Conservation (phyloP, 1,284 basidiomycete genomes). For the Pseudozyma tsukubaensis region DNA sequence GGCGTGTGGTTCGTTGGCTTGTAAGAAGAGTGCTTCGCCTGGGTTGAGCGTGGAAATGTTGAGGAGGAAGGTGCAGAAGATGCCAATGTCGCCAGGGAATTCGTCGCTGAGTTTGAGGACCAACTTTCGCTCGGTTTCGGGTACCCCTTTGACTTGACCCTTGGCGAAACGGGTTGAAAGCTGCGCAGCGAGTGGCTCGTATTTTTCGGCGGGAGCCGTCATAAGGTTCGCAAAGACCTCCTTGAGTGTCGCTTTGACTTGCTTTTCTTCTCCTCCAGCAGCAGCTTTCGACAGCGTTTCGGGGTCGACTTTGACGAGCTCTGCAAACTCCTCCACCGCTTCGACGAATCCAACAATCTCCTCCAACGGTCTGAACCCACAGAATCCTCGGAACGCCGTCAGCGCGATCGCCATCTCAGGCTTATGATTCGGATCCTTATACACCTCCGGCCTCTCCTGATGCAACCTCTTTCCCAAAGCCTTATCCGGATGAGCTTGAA, state of each 20-base stretch:
- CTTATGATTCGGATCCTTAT: conserved; percentile 95
- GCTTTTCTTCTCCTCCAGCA: conserved; percentile 1
- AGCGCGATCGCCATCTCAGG: conserved; percentile 98
- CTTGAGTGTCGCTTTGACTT: conserved; percentile 37
- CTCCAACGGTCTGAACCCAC: conserved; percentile 85
- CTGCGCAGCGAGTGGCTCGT: conserved; percentile 23
- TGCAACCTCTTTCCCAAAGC: conserved; percentile 82
- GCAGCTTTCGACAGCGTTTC: conserved; percentile 7
- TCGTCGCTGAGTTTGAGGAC: conserved; percentile 80
- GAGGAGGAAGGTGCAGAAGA: conserved; percentile 90
- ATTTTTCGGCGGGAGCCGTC: conserved; percentile 10
- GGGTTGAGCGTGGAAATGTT: conserved; percentile 84
- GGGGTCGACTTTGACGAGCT: conserved; percentile 53
- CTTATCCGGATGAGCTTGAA: conserved; percentile 98
- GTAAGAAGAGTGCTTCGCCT: conserved; percentile 92
- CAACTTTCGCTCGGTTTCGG: conserved; percentile 72
- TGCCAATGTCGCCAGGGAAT: conserved; percentile 92
- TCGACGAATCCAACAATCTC: conserved; percentile 78
- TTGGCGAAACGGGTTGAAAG: conserved; percentile 22
- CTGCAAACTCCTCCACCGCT: conserved; percentile 81
- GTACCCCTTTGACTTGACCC: conserved; percentile 1
- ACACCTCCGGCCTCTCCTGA: conserved; percentile 80
- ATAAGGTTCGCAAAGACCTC: conserved; percentile 57
- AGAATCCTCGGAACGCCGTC: conserved; percentile 89
- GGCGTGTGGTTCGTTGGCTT: conserved; percentile 96